Base-by-base conservation (phyloP, 192 early-diverging fungal genomes). In the Mortierella antarctica region DNA sequence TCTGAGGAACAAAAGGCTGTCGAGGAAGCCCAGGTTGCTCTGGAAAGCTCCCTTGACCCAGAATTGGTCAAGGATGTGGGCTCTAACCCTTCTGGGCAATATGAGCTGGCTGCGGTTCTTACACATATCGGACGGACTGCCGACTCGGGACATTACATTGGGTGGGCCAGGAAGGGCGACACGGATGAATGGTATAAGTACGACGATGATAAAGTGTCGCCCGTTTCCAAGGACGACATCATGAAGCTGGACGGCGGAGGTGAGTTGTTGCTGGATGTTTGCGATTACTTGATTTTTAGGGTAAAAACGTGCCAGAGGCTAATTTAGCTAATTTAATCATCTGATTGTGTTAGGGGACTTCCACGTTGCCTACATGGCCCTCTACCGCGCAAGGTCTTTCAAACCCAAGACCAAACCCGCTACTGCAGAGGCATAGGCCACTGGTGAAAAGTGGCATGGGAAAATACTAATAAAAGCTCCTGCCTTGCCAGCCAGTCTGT, bases 121-220 rank as follows among this genome's bases (percentile, higher is more conserved):
- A 99, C 98, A 13, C 98, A 99, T 77, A 89, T 93, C 52, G 98
- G 98, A n/a, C 91, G 96, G 15, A 91, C 93, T 7, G 93, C 95
- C 45, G 96, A 98, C 75, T 96, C 95, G 44, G 85, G 86, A 62
- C 94, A 94, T 81, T 98, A 98, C 58, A 98, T 99, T 75, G 97
- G 90, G 17, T 99, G 98, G 98, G 92, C 93, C 5, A 93, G 93
- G 70, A 93, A 93, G 70, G 89, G 85, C 3, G 91, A 88, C 55
- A 86, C 66, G 82, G 83, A 92, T 75, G 62, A 86, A 58, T 95
- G 93, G 93, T 86, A 91, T 86, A 96, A 97, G 73, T 98, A 94
- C 82, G 95, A 99, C 73, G 98, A 99, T 77, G 97, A 99, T 56
- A 91, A 95, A 42, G 98, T 99, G 13, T 93, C 94, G 6, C 86